phyloP scores from a whole-genome alignment of 1,284 basidiomycete species.

The Malassezia psittaci region DNA sequence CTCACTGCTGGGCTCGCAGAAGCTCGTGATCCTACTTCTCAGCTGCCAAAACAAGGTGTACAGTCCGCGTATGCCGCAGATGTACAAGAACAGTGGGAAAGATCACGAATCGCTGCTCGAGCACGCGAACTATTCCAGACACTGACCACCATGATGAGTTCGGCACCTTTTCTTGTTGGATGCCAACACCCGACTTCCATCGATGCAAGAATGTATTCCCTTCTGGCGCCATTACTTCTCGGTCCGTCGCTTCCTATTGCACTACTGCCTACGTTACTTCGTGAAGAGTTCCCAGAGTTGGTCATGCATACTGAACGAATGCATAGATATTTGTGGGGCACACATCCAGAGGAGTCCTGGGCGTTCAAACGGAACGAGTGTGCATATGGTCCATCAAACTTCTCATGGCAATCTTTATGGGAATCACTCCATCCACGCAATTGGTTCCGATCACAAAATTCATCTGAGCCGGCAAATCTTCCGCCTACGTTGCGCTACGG shows the following conservation, averaged over 20 bases:
- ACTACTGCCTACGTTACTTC: constrained; percentile 17
- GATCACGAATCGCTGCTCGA: constrained; percentile 12
- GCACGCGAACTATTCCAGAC: constrained; percentile 21
- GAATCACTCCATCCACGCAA: neutral
- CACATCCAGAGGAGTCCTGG: neutral
- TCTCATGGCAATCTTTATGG: neutral
- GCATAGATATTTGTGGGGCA: constrained; percentile 17
- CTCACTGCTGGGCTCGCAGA: constrained; percentile 21
- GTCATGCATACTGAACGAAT: constrained; percentile 14
- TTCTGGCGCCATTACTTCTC: constrained; percentile 26
- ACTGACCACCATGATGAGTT: constrained; percentile 11
- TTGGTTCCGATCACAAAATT: constrained; percentile 8
- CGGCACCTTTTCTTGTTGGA: neutral
- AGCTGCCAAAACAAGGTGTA: constrained; percentile 1
- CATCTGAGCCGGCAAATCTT: neutral
- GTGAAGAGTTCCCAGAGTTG: constrained; percentile 17
- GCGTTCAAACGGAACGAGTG: constrained; percentile 14
- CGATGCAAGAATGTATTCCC: constrained; percentile 25
- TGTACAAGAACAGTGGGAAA: constrained; percentile 13
- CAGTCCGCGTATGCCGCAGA: neutral
- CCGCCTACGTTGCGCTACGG: constrained; percentile 21
- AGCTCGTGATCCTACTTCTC: constrained; percentile 15
- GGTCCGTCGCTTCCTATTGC: constrained; percentile 18
- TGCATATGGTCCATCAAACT: neutral
- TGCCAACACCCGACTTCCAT: constrained; percentile 12